Evolutionary conservation across 2,329 filamentous ascomycete genomes (phyloP), one percentile per base, ranked within the genome.

Genomic region (Cordyceps fumosorosea): DNA sequence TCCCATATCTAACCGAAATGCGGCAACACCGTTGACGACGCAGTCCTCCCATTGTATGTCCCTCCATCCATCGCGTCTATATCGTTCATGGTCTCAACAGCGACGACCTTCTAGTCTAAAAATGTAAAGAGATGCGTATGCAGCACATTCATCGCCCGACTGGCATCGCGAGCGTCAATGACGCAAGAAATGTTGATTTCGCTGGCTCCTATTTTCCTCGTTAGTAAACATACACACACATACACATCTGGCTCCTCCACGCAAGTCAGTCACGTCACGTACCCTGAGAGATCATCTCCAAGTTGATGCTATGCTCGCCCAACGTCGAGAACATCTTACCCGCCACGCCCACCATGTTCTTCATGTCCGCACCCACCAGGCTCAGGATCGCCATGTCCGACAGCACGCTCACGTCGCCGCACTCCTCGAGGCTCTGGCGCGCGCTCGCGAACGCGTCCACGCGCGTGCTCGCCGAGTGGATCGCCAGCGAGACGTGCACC

Each of bases 241-340:
- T n/a, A n/a, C n/a, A n/a, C n/a, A n/a, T 7, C 5, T 7, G 8
- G 29, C 29, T 29, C 29, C 5, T 29, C 29, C 45, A 26, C 11
- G 45, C 22, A 3, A 29, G 45, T 3, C 5, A 29, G 29, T 10
- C 18, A 12, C n/a, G 64, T 18, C 5, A 63, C 81, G 70, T 81
- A 93, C 95, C 95, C 79, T 99, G 95, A 26, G 91, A 96, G 68
- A 99, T 99, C 95, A 99, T 99, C 78, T 99, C 95, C 68, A 99
- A 91, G 74, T 99, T 99, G 72, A 99, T 88, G 69, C 90, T 90
- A 73, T 96, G 89, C 72, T 97, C 90, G 50, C 95, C 95, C 20
- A 99, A 80, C 1, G 93, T 96, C 54, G 89, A 91, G 76, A 99
- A 98, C 90, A 99, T 98, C 68, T 85, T 87, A 32, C 95, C 95